Evolutionary conservation across 192 early-diverging fungal species (phyloP), one percentile per base, ranked within the genome.

Genomic region (Backusella macrospora): DNA sequence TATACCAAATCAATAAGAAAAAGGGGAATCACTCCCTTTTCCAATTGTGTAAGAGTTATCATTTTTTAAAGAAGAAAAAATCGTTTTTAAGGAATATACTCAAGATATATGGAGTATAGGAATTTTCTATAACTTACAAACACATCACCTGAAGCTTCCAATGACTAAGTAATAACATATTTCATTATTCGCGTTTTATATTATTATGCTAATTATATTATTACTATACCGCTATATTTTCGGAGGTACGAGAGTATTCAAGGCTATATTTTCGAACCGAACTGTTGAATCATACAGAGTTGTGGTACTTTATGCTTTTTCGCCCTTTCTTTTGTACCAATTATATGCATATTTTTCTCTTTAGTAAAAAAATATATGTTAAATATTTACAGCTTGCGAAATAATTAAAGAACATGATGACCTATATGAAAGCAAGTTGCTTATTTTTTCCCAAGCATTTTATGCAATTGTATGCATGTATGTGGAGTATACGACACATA

Each of bases 1-100:
- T 59, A 59, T 59, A 26, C 52, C 52, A 59, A 59, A 59, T 59
- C 52, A 59, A 59, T 59, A 26, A 59, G 21, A 59, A 59, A 59
- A 59, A 59, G 52, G 52, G 52, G 52, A 59, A 59, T 23, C 21
- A 23, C 52, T 59, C 52, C 52, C 52, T 59, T 59, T 55, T 59
- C 23, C 21, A 59, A 21, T 13, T 59, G 52, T 59, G 12, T 2
- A 59, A 59, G 21, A 4, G 52, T 59, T 59, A 59, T 59, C 52
- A 21, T 59, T 59, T 5, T 34, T 34, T 34, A 1, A 34, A 34
- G 29, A 34, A 34, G 2, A 34, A 34, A 34, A 34, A 34, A 34
- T n/a, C 29, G 29, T 34, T 34, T 34, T 59, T 59, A 59, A 12
- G 21, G 52, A 4, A 59, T 59, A 26, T 59, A 21, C 26, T 59